Evolutionary conservation across 2,329 filamentous ascomycete genomes (phyloP), one percentile per base, ranked within the genome.

Genomic region (Fusarium coicis): DNA sequence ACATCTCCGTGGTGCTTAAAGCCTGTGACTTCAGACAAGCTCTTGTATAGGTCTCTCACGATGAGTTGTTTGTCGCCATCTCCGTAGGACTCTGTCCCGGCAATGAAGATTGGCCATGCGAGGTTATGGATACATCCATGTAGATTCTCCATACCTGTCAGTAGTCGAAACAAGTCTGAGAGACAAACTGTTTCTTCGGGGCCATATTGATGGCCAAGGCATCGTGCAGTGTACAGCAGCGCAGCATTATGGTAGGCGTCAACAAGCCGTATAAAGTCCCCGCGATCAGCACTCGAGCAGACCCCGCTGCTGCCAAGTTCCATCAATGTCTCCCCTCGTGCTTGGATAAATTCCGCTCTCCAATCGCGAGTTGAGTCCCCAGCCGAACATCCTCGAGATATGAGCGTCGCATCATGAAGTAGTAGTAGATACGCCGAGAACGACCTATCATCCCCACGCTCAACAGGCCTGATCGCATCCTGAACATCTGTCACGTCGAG

Each of bases 231-330:
- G 10, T 50, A 50, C 2, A 50, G 7, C 21, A 50, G 15, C 10
- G 47, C 47, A 10, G 47, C 30, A 14, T 50, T 50, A 2, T 50
- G 47, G 4, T 50, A 34, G 1, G 47, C 30, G 2, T 50, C 47
- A 19, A 50, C 30, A 0, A 50, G 30, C 1, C 47, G 47, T 50
- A 50, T 34, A 7, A 50, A 50, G 16, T 50, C 47, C 0, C 21
- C 47, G 0, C 47, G 47, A 14, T 23, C 11, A 0, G 8, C 16
- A 5, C 2, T 18, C 0, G 30, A 32, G 47, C 30, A 50, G 0
- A 34, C 4, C 16, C 30, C 47, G 8, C 47, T 50, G 0, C 2
- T 10, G 4, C 47, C 47, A 34, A 50, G 8, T 7, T 50, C 47
- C 30, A 50, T 50, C 0, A 50, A 2, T 0, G 47, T 34, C 30